phyloP scores from a whole-genome alignment of 2,329 filamentous ascomycete genomes.

The Ophiosphaerella herpotricha region DNA sequence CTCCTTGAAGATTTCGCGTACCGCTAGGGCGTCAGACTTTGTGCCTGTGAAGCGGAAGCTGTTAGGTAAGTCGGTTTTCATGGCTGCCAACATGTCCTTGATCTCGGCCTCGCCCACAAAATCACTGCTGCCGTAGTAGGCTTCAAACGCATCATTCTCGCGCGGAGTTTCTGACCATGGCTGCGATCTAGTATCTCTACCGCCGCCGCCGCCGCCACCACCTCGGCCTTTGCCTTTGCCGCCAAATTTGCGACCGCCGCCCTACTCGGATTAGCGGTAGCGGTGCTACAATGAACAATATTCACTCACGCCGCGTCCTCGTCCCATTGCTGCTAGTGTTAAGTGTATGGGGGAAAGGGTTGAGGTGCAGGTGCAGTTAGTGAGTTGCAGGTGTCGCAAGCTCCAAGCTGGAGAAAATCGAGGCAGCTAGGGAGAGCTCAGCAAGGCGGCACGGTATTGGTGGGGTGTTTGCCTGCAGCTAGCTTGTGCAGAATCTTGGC shows the following conservation, averaged over 20 bases:
- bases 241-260: conserved; percentile 37
- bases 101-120: conserved; percentile 79
- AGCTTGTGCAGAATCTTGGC: conserved; percentile 25
- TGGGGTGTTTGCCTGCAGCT: conserved; percentile 13
- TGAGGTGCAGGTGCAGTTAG: background rate
- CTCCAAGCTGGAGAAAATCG: conserved; percentile 26
- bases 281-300: background rate
- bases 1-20: conserved; percentile 84
- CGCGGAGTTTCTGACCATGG: conserved; percentile 66
- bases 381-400: conserved; percentile 20
- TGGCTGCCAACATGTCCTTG: conserved; percentile 79
- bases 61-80: conserved; percentile 87
- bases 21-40: conserved; percentile 90
- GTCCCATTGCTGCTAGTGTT: conserved; percentile 28
- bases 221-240: conserved; percentile 36
- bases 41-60: conserved; percentile 98
- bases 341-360: conserved; percentile 1
- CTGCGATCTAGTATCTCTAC: conserved; percentile 37
- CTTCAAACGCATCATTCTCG: conserved; percentile 82
- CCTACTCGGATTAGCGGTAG: conserved; percentile 22
- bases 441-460: conserved; percentile 18
- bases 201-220: conserved; percentile 34
- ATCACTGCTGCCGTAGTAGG: conserved; percentile 75
- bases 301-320: conserved; percentile 35
- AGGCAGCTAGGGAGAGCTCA: conserved; percentile 15